Evolutionary conservation across 345 rosid species (phyloP).

Genomic region (Noccaea caerulescens): DNA sequence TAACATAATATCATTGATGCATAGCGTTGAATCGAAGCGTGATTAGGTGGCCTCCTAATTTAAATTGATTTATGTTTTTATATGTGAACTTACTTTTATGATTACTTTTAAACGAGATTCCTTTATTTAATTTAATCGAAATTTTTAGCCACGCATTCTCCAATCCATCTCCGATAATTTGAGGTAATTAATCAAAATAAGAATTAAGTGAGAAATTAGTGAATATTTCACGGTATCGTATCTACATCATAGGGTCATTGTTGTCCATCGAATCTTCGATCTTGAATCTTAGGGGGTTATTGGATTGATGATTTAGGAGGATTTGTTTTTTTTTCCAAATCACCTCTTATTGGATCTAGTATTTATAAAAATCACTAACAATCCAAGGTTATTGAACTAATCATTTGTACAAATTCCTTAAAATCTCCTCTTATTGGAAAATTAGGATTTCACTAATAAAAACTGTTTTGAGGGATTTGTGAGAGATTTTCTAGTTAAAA

Average conservation of each 20-base stretch:
- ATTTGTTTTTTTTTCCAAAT: no score
- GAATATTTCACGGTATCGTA: slow-evolving; percentile 14
- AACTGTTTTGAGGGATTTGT: no score
- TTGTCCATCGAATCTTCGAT: slow-evolving; percentile 26
- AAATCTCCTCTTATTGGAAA: no score
- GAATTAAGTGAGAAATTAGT: slow-evolving; percentile 7
- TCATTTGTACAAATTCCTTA: no score
- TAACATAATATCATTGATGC: background rate
- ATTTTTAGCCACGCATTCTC: slow-evolving; percentile 9
- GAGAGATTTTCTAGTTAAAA: no score
- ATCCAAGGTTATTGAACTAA: no score
- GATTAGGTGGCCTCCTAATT: background rate
- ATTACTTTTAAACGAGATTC: background rate
- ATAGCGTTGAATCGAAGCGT: background rate
- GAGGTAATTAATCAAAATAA: background rate
- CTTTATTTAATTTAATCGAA: background rate
- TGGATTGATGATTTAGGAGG: no score
- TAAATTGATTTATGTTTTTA: background rate
- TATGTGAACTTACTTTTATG: background rate
- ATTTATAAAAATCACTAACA: no score
- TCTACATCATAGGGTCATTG: slow-evolving; percentile 28
- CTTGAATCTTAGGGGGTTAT: no score
- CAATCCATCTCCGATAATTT: background rate
- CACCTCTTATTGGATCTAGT: no score
- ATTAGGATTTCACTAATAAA: no score